A percentile compares a stretch with the other conserved stretches of the same genome.
Evolutionary conservation across 345 rosid genomes (phyloP).

Genomic region (Linum usitatissimum): DNA sequence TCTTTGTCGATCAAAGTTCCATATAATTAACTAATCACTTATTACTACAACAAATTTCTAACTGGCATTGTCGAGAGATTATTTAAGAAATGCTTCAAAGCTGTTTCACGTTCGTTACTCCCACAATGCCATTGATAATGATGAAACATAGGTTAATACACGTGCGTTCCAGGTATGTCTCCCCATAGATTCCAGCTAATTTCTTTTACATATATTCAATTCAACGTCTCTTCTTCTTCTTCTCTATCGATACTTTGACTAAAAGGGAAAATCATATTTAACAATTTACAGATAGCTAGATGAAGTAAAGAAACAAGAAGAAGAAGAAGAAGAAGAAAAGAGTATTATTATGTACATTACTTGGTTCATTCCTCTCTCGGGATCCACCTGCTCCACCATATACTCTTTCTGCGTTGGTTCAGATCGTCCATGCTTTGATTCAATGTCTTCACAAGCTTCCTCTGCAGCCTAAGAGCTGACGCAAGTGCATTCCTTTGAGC

Average conservation of each 20-base stretch:
- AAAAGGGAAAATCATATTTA: neutral
- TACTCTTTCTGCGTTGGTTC: conserved; percentile 51
- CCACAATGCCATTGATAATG: too few species aligned
- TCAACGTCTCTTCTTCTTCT: conserved; percentile 8
- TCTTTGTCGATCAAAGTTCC: too few species aligned
- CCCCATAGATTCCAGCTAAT: conserved; percentile 20
- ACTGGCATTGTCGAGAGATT: too few species aligned
- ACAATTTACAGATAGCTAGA: conserved; percentile 1
- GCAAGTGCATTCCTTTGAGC: conserved; percentile 68
- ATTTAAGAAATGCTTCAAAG: too few species aligned
- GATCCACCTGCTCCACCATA: conserved; percentile 99
- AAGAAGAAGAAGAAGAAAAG: neutral
- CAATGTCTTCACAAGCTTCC: conserved; percentile 59
- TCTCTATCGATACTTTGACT: neutral
- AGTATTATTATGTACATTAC: conserved; percentile 14
- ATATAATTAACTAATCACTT: too few species aligned
- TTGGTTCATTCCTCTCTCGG: conserved; percentile 61
- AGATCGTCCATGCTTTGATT: conserved; percentile 76
- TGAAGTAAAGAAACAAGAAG: conserved; percentile 1
- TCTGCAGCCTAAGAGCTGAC: conserved; percentile 60
- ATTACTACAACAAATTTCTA: too few species aligned
- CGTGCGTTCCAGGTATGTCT: conserved; percentile 18
- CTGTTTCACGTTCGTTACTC: too few species aligned
- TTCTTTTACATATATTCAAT: conserved; percentile 12
- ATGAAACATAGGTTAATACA: neutral